Percentiles rank a stretch among this genome's conserved stretches.
Evolutionary conservation across 805 yeast species (phyloP).

Genomic region (Kuraishia floccosa): DNA sequence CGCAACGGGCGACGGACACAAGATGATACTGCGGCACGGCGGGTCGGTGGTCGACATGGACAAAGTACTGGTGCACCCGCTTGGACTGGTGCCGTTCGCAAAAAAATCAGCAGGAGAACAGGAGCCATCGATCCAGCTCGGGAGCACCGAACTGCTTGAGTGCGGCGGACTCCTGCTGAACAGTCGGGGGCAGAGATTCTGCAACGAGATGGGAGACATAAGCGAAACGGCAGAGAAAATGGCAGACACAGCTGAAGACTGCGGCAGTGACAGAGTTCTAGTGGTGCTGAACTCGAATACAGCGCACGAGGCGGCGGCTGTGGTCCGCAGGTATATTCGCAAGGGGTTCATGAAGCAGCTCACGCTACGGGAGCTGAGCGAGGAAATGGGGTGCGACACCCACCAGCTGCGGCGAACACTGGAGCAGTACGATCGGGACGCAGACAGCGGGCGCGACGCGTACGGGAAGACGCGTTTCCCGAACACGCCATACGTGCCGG

Average conservation of each 20-base stretch:
- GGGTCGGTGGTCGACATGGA: conserved; percentile 53
- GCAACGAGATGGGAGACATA: conserved; percentile 21
- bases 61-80: conserved; percentile 59
- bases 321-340: conserved; percentile 43
- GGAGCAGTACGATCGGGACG: conserved; percentile 26
- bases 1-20: conserved; percentile 56
- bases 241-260: conserved; percentile 22
- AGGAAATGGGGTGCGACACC: conserved; percentile 24
- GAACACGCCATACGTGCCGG: conserved; percentile 31
- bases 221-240: conserved; percentile 51
- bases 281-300: conserved; percentile 37
- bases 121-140: conserved; percentile 23
- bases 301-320: conserved; percentile 30
- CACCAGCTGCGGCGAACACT: conserved; percentile 21
- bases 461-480: conserved; percentile 39
- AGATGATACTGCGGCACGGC: conserved; percentile 35
- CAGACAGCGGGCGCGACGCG: conserved; percentile 19
- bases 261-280: conserved; percentile 20
- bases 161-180: conserved; percentile 53
- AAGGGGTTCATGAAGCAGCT: conserved; percentile 41
- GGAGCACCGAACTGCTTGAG: conserved; percentile 58
- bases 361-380: conserved; percentile 29
- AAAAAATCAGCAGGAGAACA: conserved; percentile 20
- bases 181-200: conserved; percentile 12
- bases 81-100: conserved; percentile 47